Conservation (phyloP, 148 eudicot species). For the Arctostaphylos glauca region DNA sequence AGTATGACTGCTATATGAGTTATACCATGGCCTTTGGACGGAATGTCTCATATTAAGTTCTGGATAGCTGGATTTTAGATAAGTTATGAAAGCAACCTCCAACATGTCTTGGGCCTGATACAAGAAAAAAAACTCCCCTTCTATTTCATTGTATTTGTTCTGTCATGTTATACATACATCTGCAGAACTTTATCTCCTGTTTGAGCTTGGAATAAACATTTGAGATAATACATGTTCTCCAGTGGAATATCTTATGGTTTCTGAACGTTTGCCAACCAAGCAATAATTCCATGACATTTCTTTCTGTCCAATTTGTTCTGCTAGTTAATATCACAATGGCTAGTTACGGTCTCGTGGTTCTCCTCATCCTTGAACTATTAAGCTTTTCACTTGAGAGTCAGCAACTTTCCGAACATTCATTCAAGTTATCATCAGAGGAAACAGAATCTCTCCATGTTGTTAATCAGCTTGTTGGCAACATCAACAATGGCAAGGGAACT, state of each 20-base stretch:
- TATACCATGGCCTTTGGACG: too few relatives aligned
- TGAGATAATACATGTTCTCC: background rate
- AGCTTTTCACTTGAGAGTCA: slow-evolving; percentile 8
- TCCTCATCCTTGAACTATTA: slow-evolving; percentile 9
- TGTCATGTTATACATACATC: background rate
- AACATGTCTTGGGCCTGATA: background rate
- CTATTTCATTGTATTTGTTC: background rate
- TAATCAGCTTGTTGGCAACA: background rate
- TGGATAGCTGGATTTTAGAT: background rate
- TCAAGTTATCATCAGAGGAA: slow-evolving; percentile 9
- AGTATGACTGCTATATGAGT: background rate
- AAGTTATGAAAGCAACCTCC: background rate
- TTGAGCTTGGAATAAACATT: background rate
- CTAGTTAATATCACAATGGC: slow-evolving; percentile 1
- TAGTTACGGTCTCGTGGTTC: background rate
- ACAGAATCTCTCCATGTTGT: background rate
- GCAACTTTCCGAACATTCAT: slow-evolving; percentile 8
- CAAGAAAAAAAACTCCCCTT: background rate
- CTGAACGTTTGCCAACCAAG: background rate
- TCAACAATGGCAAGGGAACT: background rate
- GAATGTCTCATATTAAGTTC: background rate
- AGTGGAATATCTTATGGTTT: background rate
- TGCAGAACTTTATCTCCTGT: background rate
- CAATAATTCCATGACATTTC: background rate
- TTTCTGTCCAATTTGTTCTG: background rate